Conservation (phyloP, 208 protist species). For the Trypanosoma scelopori region DNA sequence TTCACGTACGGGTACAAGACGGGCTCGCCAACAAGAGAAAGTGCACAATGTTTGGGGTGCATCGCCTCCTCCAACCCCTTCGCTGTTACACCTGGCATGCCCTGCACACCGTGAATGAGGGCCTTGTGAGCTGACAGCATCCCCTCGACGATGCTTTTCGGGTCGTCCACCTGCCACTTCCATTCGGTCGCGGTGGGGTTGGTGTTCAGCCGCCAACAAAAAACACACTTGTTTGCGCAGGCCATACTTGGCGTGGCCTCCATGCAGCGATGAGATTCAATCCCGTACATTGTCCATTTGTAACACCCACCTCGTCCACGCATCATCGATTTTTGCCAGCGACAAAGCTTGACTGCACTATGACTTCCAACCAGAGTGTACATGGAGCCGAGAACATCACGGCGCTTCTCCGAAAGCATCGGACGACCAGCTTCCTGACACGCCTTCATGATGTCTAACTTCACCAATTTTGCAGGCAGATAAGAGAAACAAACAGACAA, state of each 20-base stretch:
- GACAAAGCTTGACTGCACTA: slow-evolving; percentile 96
- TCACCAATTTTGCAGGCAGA: neutral
- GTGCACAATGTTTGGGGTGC: slow-evolving; percentile 89
- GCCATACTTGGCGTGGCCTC: slow-evolving; percentile 96
- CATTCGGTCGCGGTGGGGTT: slow-evolving; percentile 92
- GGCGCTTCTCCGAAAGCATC: slow-evolving; percentile 78
- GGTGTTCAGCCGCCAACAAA: slow-evolving; percentile 94
- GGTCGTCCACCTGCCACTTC: slow-evolving; percentile 93
- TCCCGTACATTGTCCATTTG: slow-evolving; percentile 98
- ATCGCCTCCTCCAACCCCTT: slow-evolving; percentile 82
- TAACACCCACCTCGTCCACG: slow-evolving; percentile 96
- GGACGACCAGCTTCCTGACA: slow-evolving; percentile 37
- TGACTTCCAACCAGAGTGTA: slow-evolving; percentile 94
- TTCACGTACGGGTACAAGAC: slow-evolving; percentile 96
- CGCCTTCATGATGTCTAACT: slow-evolving; percentile 15
- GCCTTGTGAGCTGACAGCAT: slow-evolving; percentile 78
- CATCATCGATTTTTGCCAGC: slow-evolving; percentile 98
- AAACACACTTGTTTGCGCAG: slow-evolving; percentile 96
- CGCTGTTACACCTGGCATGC: slow-evolving; percentile 90
- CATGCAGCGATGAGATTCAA: slow-evolving; percentile 95
- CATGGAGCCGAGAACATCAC: slow-evolving; percentile 60
- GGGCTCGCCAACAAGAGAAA: slow-evolving; percentile 95
- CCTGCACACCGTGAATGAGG: slow-evolving; percentile 79
- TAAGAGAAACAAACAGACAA: neutral
- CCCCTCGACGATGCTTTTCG: slow-evolving; percentile 78